Base-by-base conservation (phyloP, 306 rosid genomes). In the Lathyrus aphaca region DNA sequence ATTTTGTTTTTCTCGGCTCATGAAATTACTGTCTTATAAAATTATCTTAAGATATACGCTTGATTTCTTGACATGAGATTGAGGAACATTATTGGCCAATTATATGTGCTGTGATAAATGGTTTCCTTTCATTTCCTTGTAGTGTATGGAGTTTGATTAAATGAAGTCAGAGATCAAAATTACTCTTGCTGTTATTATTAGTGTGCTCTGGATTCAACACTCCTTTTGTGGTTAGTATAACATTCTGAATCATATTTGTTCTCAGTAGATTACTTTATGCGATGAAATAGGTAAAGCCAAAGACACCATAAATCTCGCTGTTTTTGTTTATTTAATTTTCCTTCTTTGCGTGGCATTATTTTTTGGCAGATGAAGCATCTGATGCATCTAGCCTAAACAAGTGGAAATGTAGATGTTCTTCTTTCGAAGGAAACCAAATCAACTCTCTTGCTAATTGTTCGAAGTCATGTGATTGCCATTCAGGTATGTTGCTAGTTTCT, bases 351-450 rank as follows among this genome's bases (percentile, higher is more conserved):
- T 61, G 21, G 27, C 32, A 8, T 70, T 46, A 43, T 65, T 49
- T 83, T 53, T 68, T 79, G 78, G 82, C 86, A 91, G 96, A 76
- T 73, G 84, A 80, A 62, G 66, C 81, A 76, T 79, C 85, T 23
- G 77, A 74, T 76, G 10, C 85, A 63, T 75, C 86, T 72, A 73
- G 64, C 64, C 53, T 57, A 59, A 81, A 77, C 67, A 85, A 88
- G 66, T 94, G 99, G 97, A 83, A 73, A n/a, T 94, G 99, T 75
- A 81, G 76, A 82, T 94, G 99, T 76, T 77, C 87, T 68, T 62
- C 71, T 35, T 73, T 77, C 71, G 81, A 77, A 76, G 92, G 83
- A 66, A 85, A 79, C 69, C 86, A 50, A 69, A 84, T 74, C 68
- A 68, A 74, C 74, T 69, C 83, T 38, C 74, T 88, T 37, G 80